Percentiles rank a stretch among this genome's conserved stretches.
Evolutionary conservation across 2,329 filamentous ascomycete genomes (phyloP).

Genomic region (Beauveria brongniartii): DNA sequence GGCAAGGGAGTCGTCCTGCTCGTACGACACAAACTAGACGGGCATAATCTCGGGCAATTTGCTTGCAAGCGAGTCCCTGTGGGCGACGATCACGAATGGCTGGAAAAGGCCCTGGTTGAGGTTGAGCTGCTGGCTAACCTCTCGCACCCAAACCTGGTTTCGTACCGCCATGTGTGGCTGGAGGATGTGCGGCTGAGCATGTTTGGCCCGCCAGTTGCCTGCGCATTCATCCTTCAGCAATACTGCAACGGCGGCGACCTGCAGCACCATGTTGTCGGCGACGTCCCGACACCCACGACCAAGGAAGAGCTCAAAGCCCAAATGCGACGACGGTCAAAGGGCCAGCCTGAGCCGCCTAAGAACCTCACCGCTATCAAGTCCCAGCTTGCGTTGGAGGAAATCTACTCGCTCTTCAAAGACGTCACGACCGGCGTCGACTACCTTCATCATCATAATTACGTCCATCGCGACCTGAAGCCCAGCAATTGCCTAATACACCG

Average conservation of each 20-base stretch:
- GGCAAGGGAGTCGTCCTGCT: slow-evolving; percentile 92
- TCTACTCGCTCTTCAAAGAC: slow-evolving; percentile 93
- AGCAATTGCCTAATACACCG: slow-evolving; percentile 88
- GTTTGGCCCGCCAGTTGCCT: slow-evolving; percentile 87
- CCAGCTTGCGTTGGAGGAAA: slow-evolving; percentile 69
- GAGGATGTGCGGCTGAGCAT: slow-evolving; percentile 77
- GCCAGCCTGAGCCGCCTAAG: slow-evolving; percentile 56
- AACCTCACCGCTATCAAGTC: slow-evolving; percentile 36
- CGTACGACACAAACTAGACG: slow-evolving; percentile 88
- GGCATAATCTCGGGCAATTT: slow-evolving; percentile 80
- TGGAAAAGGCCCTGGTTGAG: slow-evolving; percentile 88
- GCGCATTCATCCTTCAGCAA: slow-evolving; percentile 93
- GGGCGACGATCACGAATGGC: slow-evolving; percentile 87
- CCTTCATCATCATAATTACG: slow-evolving; percentile 84
- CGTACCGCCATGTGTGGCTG: slow-evolving; percentile 95
- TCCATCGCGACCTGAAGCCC: slow-evolving; percentile 92
- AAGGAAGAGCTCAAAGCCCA: slow-evolving; percentile 85
- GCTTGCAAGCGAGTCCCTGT: slow-evolving; percentile 97
- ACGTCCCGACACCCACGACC: slow-evolving; percentile 53
- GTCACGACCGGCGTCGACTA: slow-evolving; percentile 88
- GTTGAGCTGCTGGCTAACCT: slow-evolving; percentile 88
- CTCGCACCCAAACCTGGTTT: slow-evolving; percentile 90
- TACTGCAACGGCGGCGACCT: slow-evolving; percentile 94
- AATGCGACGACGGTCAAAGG: slow-evolving; percentile 73
- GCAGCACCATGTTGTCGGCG: slow-evolving; percentile 75